phyloP scores from a whole-genome alignment of 768 basidiomycete species.

The Candolleomyces efflorescens region DNA sequence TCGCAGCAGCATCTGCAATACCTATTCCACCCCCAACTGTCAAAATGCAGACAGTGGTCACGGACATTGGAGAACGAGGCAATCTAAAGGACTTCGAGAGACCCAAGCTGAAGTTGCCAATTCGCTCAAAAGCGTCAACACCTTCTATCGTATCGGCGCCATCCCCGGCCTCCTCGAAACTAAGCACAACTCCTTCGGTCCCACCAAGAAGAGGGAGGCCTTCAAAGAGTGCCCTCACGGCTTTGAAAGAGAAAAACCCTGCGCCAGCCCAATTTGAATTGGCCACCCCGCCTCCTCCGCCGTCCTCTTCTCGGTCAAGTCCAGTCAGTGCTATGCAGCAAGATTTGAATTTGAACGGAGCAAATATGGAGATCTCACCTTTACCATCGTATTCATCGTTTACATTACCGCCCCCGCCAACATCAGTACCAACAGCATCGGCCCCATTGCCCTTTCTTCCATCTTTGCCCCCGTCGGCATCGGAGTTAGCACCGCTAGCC shows the following conservation, averaged over 20 bases:
- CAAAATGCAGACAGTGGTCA: too few species aligned
- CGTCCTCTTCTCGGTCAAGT: neutral
- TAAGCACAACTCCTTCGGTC: neutral
- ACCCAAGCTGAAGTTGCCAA: neutral
- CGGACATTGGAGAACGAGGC: too few species aligned
- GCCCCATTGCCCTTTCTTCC: too few species aligned
- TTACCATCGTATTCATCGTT: neutral
- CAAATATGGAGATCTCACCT: neutral
- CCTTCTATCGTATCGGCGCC: neutral
- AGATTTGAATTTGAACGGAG: neutral
- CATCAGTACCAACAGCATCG: too few species aligned
- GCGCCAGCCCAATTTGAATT: neutral
- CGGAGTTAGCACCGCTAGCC: too few species aligned
- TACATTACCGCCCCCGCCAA: neutral
- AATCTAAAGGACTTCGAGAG: neutral
- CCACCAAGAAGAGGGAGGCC: neutral
- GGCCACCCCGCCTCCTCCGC: slow-evolving; percentile 1
- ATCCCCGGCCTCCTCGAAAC: neutral
- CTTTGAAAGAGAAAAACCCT: neutral
- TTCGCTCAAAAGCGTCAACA: neutral
- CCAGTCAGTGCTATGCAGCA: neutral
- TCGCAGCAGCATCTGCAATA: too few species aligned
- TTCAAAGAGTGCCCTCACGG: neutral
- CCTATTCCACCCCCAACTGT: too few species aligned
- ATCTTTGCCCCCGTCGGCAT: neutral